Percentiles rank a stretch among this genome's conserved stretches.
Conservation (phyloP, 1,139 yeast genomes). For the Candida neerlandica region DNA sequence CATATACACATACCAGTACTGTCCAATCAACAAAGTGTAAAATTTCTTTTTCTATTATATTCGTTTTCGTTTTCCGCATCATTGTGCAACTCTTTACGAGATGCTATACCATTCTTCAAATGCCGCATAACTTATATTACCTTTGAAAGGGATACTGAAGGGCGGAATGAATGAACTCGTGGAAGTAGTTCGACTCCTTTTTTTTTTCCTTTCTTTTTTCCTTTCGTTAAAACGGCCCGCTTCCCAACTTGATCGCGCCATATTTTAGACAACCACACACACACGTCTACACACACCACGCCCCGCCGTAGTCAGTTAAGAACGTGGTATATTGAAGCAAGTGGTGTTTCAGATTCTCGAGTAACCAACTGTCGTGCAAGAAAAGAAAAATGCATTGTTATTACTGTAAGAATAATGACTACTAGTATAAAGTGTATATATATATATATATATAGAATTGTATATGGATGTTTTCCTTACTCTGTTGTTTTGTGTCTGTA, state of each 20-base stretch:
- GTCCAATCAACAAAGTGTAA: too few relatives aligned
- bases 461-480: not conserved
- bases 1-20: too few relatives aligned
- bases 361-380: too few relatives aligned
- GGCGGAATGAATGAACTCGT: not conserved
- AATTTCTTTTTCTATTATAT: too few relatives aligned
- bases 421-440: slow-evolving; percentile 1
- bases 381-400: not conserved
- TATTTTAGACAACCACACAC: not conserved
- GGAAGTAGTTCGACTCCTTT: not conserved
- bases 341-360: not conserved
- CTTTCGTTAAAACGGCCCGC: not conserved
- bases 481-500: not conserved
- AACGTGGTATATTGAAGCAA: not conserved
- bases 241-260: not conserved
- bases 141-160: not conserved
- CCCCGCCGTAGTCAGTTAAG: not conserved
- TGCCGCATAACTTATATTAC: not conserved
- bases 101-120: not conserved
- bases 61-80: too few relatives aligned
- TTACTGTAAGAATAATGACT: not conserved
- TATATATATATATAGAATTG: slow-evolving; percentile 1
- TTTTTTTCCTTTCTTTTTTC: not conserved
- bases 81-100: not conserved
- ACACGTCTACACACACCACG: not conserved